Conservation (phyloP, 345 rosid genomes). For the Salix caprea region DNA sequence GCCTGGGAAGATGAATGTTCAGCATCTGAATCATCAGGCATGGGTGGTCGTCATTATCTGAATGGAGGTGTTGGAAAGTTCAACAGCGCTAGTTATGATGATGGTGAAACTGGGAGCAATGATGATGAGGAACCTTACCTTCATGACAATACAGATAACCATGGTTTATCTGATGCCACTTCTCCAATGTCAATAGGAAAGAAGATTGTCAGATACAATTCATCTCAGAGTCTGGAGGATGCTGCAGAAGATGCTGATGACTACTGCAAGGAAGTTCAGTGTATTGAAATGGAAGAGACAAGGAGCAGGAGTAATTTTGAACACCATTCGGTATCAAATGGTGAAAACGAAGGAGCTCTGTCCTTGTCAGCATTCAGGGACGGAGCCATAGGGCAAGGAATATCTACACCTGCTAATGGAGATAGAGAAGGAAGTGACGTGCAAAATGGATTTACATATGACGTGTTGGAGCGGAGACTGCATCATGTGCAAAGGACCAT, state of each 20-base stretch:
- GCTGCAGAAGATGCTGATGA: slow-evolving; percentile 51
- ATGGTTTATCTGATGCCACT: slow-evolving; percentile 44
- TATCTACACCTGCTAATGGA: slow-evolving; percentile 29
- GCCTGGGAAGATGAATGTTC: slow-evolving; percentile 68
- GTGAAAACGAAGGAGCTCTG: slow-evolving; percentile 31
- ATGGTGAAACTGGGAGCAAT: slow-evolving; percentile 45
- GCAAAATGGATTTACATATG: slow-evolving; percentile 43
- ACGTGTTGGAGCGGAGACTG: slow-evolving; percentile 47
- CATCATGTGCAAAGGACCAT: slow-evolving; percentile 42
- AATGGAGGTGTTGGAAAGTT: slow-evolving; percentile 18
- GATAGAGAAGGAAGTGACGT: slow-evolving; percentile 30
- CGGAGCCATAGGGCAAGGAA: slow-evolving; percentile 26
- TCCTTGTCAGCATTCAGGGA: slow-evolving; percentile 26
- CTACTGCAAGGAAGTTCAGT: slow-evolving; percentile 82
- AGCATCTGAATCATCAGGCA: slow-evolving; percentile 55
- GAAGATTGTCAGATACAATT: slow-evolving; percentile 34
- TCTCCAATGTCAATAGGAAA: slow-evolving; percentile 44
- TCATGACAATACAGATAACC: slow-evolving; percentile 29
- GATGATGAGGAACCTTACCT: slow-evolving; percentile 28
- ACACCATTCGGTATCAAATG: slow-evolving; percentile 30
- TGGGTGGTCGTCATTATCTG: slow-evolving; percentile 28
- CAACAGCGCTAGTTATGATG: slow-evolving; percentile 18
- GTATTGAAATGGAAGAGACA: slow-evolving; percentile 64
- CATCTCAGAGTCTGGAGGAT: slow-evolving; percentile 24
- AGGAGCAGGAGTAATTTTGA: slow-evolving; percentile 28